These are phyloP conservation scores for Aureobasidium sp. DNA, from an alignment of 2,329 filamentous ascomycete species.

Conservation along the genomic window DNA sequence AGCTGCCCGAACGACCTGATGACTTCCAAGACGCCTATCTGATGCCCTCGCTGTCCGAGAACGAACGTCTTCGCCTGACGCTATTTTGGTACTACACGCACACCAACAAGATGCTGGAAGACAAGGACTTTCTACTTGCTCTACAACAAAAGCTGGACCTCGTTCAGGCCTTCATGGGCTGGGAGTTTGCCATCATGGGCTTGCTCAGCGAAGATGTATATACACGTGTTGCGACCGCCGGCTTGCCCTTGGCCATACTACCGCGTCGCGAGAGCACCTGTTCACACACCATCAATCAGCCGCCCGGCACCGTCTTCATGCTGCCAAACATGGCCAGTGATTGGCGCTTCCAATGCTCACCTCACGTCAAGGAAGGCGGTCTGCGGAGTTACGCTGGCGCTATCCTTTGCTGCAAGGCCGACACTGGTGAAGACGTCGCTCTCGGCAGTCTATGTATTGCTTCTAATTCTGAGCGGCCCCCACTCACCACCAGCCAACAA, in stretches of 20 bases:
- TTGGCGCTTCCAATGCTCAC: slow-evolving; percentile 37
- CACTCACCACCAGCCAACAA: slow-evolving; percentile 28
- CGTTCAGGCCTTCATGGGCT: slow-evolving; percentile 35
- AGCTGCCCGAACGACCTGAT: slow-evolving; percentile 11
- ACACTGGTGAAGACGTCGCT: slow-evolving; percentile 32
- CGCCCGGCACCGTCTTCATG: slow-evolving; percentile 28
- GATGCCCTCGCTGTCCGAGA: slow-evolving; percentile 28
- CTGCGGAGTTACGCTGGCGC: slow-evolving; percentile 36
- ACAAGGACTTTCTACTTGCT: slow-evolving; percentile 34
- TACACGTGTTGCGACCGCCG: slow-evolving; percentile 36
- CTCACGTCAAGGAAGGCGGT: slow-evolving; percentile 34
- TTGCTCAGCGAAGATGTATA: slow-evolving; percentile 37
- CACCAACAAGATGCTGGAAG: slow-evolving; percentile 28
- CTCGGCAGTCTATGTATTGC: slow-evolving; percentile 39
- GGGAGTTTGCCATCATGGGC: slow-evolving; percentile 41
- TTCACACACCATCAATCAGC: slow-evolving; percentile 33
- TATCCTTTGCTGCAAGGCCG: slow-evolving; percentile 33
- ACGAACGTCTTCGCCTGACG: slow-evolving; percentile 32
- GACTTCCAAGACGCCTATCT: slow-evolving; percentile 26
- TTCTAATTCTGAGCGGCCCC: slow-evolving; percentile 28
- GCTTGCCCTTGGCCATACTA: slow-evolving; percentile 34
- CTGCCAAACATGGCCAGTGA: slow-evolving; percentile 36
- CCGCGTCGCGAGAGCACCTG: slow-evolving; percentile 40
- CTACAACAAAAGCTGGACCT: slow-evolving; percentile 37
- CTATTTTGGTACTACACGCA: slow-evolving; percentile 40